Percentiles rank a stretch among this genome's conserved stretches.
phyloP scores from a whole-genome alignment of 2,329 filamentous ascomycete species.

The Fusarium haematococcum region DNA sequence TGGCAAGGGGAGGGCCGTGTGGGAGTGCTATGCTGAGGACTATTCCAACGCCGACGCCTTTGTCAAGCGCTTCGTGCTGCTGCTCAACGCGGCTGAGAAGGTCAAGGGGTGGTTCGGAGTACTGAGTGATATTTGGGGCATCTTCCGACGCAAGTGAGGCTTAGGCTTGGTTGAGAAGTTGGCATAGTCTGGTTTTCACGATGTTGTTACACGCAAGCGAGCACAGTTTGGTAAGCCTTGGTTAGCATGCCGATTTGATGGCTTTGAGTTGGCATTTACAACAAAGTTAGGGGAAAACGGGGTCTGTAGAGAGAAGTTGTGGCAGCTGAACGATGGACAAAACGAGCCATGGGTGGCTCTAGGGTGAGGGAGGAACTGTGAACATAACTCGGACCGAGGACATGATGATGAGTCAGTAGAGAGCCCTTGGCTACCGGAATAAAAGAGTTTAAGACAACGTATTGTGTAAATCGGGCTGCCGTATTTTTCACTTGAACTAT shows the following conservation, averaged over 20 bases:
- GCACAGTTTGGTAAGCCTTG: not conserved
- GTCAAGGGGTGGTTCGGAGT: conserved; percentile 67
- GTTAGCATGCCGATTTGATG: not conserved
- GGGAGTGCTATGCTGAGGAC: conserved; percentile 72
- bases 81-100: conserved; percentile 64
- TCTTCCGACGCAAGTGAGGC: conserved; percentile 39
- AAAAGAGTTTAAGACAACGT: not conserved
- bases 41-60: conserved; percentile 69
- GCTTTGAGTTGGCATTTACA: not conserved
- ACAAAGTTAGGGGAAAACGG: not conserved
- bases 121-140: conserved; percentile 43
- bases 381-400: not conserved
- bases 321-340: not conserved
- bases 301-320: not conserved
- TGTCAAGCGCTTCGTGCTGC: conserved; percentile 61
- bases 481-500: not conserved
- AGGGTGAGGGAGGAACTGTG: not conserved
- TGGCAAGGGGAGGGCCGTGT: conserved; percentile 60
- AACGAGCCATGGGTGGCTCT: not conserved
- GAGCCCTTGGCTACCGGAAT: not conserved
- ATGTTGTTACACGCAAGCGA: not conserved
- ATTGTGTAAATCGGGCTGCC: not conserved
- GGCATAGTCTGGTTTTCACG: not conserved
- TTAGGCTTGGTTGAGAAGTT: not conserved
- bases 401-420: not conserved